A percentile compares a stretch with the other conserved stretches of the same genome.
Conservation (phyloP, 2,329 filamentous ascomycete species). For the Cordyceps cicadae region DNA sequence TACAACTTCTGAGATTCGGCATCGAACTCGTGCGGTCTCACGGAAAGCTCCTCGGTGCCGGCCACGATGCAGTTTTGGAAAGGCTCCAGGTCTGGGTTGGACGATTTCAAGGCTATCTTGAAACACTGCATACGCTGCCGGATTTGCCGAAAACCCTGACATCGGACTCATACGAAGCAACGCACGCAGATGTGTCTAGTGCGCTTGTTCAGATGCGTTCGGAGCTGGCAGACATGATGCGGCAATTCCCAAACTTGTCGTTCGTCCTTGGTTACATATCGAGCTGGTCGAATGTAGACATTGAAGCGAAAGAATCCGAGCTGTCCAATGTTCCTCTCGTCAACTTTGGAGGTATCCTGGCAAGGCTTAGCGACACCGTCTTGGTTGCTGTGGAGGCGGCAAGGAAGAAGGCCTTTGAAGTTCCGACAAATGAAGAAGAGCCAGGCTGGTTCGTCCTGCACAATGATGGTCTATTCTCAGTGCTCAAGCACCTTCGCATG, state of each 20-base stretch:
- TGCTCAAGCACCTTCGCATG: constrained; percentile 52
- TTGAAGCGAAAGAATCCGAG: constrained; percentile 12
- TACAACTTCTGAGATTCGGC: constrained; percentile 57
- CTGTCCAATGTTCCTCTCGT: constrained; percentile 21
- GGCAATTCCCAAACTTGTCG: constrained; percentile 45
- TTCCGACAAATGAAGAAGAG: constrained; percentile 27
- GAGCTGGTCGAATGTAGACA: constrained; percentile 48
- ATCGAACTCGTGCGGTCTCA: constrained; percentile 58
- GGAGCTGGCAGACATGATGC: constrained; percentile 33
- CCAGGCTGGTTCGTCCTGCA: constrained; percentile 31
- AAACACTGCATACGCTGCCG: constrained; percentile 33
- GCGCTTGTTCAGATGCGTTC: constrained; percentile 30
- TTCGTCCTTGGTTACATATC: constrained; percentile 60
- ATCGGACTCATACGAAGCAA: constrained; percentile 27
- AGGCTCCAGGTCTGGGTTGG: constrained; percentile 43
- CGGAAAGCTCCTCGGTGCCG: constrained; percentile 49
- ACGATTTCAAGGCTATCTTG: constrained; percentile 36
- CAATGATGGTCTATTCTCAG: constrained; percentile 42
- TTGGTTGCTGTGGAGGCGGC: constrained; percentile 73
- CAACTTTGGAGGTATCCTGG: constrained; percentile 48
- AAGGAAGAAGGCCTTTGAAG: constrained; percentile 43
- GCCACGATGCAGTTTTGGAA: constrained; percentile 37
- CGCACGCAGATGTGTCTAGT: constrained; percentile 27
- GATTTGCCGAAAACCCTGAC: constrained; percentile 44
- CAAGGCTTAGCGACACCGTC: constrained; percentile 62